Conservation (phyloP, 441 rosid genomes). For the Arabidopsis hybrid region DNA sequence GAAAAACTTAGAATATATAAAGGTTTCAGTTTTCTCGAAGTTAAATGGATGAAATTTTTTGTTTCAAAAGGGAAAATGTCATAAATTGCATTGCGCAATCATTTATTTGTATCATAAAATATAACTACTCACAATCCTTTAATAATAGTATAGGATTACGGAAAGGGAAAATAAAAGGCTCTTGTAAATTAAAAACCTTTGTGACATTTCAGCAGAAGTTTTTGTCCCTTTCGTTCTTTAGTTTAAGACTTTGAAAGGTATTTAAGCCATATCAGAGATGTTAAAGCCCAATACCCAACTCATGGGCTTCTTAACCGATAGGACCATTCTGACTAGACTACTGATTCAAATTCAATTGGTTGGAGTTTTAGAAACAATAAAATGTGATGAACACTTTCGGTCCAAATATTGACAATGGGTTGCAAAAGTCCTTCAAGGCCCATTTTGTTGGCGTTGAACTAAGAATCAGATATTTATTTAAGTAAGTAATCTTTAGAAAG, state of each 20-base stretch:
- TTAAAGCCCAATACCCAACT: no score
- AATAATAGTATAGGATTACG: background rate
- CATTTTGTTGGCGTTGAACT: background rate
- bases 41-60: background rate
- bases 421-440: constrained; percentile 10
- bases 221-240: no score
- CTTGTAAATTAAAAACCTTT: background rate
- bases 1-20: background rate
- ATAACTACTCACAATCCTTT: background rate
- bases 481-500: no score
- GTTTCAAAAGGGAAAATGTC: background rate
- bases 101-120: background rate
- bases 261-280: no score
- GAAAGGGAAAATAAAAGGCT: background rate
- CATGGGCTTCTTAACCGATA: no score
- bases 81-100: background rate
- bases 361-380: no score
- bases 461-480: no score
- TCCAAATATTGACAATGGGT: constrained; percentile 6
- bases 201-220: no score
- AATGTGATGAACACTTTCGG: background rate
- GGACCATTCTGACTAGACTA: no score
- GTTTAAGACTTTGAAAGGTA: no score
- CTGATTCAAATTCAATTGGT: no score
- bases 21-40: background rate